Evolutionary conservation across 306 rosid genomes (phyloP).

Genomic region (Inga leiocalycina): DNA sequence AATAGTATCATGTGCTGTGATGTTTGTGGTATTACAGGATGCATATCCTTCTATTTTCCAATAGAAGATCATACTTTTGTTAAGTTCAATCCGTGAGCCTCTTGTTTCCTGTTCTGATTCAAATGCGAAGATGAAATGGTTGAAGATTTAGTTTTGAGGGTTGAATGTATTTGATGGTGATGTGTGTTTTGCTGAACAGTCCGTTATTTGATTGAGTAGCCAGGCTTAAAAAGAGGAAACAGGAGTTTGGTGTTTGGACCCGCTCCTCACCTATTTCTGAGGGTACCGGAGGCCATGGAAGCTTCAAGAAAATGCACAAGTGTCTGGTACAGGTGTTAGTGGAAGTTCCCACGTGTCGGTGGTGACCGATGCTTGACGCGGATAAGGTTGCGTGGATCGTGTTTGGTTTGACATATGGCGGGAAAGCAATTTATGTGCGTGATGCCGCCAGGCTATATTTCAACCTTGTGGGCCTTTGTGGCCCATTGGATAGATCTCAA

Average conservation of each 20-base stretch:
- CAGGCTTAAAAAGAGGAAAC: background rate
- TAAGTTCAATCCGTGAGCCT: background rate
- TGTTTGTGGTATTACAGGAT: conserved; percentile 19
- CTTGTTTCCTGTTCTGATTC: background rate
- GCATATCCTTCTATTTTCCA: conserved; percentile 21
- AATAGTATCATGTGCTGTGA: background rate
- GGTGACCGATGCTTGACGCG: background rate
- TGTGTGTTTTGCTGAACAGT: background rate
- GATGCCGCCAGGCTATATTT: background rate
- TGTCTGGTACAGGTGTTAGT: background rate
- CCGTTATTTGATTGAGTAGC: background rate
- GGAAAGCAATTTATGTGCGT: background rate
- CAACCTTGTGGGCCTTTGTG: background rate
- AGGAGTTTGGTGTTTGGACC: background rate
- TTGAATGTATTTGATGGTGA: background rate
- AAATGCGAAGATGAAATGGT: background rate
- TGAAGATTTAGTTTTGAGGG: background rate
- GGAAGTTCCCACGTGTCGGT: background rate
- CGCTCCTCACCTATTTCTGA: background rate
- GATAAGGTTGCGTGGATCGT: background rate
- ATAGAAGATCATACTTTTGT: conserved; percentile 19
- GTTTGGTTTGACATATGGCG: background rate
- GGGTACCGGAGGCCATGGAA: background rate
- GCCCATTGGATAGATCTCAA: background rate
- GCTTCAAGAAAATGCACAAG: background rate